Percentiles rank a stretch among this genome's conserved stretches.
Evolutionary conservation across 1,284 basidiomycete species (phyloP).

Genomic region (Fomitopsis betulina): DNA sequence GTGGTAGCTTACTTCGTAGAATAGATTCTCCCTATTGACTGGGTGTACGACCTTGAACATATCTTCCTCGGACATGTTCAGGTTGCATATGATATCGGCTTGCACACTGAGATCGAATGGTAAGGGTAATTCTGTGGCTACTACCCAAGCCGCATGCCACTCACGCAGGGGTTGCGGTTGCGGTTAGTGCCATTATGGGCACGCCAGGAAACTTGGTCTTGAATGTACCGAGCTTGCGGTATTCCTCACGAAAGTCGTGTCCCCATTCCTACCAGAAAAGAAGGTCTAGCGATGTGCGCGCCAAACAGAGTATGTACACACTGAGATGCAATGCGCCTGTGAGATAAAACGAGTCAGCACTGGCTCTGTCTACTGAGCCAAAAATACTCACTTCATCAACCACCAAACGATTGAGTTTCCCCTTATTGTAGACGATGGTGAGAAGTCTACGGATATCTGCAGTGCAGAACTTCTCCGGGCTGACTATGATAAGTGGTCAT

Average conservation of each 20-base stretch:
- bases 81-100: slow-evolving; percentile 61
- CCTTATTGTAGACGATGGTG: slow-evolving; percentile 44
- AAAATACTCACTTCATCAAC: slow-evolving; percentile 65
- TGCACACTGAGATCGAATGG: slow-evolving; percentile 40
- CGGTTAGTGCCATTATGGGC: slow-evolving; percentile 83
- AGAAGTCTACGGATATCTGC: slow-evolving; percentile 51
- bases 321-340: slow-evolving; percentile 84
- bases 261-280: slow-evolving; percentile 73
- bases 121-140: too few species aligned
- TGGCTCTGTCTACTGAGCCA: background rate
- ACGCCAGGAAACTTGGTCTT: slow-evolving; percentile 63
- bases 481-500: slow-evolving; percentile 39
- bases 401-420: slow-evolving; percentile 65
- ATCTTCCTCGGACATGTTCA: slow-evolving; percentile 53
- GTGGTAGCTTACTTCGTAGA: slow-evolving; percentile 58
- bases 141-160: slow-evolving; percentile 17
- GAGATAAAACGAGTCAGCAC: background rate
- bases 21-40: slow-evolving; percentile 78
- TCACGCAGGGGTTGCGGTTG: slow-evolving; percentile 57
- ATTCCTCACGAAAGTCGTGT: slow-evolving; percentile 73
- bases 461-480: slow-evolving; percentile 70
- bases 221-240: slow-evolving; percentile 68
- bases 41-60: slow-evolving; percentile 69
- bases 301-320: slow-evolving; percentile 26
- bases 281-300: background rate